Percentiles rank a stretch among this genome's conserved stretches.
Evolutionary conservation across 139 green algal genomes (phyloP).

Genomic region (Tetradesmus lagerheimii): DNA sequence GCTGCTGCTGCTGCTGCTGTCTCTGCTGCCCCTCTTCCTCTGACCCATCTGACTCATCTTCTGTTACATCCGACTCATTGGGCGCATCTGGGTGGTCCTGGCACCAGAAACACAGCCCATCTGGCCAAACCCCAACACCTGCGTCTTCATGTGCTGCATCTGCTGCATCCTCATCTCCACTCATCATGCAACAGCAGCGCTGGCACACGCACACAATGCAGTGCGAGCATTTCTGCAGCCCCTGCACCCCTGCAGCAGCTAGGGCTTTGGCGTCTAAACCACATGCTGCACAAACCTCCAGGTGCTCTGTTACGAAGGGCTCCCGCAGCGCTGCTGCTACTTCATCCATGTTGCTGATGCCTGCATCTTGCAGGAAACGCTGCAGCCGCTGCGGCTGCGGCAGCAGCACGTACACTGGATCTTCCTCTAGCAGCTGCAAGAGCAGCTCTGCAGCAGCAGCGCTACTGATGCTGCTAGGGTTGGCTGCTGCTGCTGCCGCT

Average conservation of each 20-base stretch:
- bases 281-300: slow-evolving; percentile 14
- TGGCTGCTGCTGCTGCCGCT: slow-evolving; percentile 8
- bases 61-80: too few species aligned
- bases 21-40: background rate
- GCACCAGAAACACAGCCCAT: slow-evolving; percentile 17
- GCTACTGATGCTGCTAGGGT: slow-evolving; percentile 3
- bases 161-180: background rate
- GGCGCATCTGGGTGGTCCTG: slow-evolving; percentile 1
- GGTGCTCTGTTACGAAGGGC: slow-evolving; percentile 7
- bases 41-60: background rate
- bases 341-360: slow-evolving; percentile 5
- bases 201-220: slow-evolving; percentile 29
- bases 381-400: slow-evolving; percentile 15
- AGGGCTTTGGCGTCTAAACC: slow-evolving; percentile 12
- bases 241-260: background rate
- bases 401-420: background rate
- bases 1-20: background rate
- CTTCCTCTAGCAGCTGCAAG: background rate
- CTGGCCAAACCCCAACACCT: background rate
- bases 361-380: background rate
- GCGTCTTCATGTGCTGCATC: background rate
- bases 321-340: background rate
- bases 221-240: slow-evolving; percentile 11
- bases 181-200: background rate
- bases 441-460: slow-evolving; percentile 10